Evolutionary conservation across 2,329 filamentous ascomycete species (phyloP).

Genomic region (Geosmithia morbida): DNA sequence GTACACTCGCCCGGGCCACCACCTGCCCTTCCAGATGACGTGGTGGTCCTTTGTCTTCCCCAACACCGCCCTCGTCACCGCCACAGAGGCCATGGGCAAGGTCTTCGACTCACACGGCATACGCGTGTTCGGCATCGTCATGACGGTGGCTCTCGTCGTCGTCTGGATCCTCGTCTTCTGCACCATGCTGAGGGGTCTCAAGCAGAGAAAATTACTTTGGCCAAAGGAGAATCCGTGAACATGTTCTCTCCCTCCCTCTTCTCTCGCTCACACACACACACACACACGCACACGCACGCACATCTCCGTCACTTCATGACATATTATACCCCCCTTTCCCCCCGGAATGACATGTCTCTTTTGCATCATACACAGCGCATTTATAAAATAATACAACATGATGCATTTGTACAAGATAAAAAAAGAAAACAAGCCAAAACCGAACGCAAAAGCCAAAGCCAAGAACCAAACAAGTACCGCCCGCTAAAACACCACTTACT

Average conservation of each 20-base stretch:
- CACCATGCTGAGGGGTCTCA: slow-evolving; percentile 58
- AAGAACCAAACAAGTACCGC: too few species aligned
- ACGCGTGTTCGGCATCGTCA: slow-evolving; percentile 50
- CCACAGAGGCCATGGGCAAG: slow-evolving; percentile 56
- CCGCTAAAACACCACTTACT: too few species aligned
- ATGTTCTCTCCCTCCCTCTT: background rate
- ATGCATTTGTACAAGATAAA: too few species aligned
- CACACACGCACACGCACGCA: too few species aligned
- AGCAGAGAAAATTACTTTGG: slow-evolving; percentile 57
- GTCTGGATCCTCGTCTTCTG: slow-evolving; percentile 55
- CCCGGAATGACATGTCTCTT: too few species aligned
- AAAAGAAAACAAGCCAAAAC: too few species aligned
- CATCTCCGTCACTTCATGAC: too few species aligned
- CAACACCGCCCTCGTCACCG: slow-evolving; percentile 62
- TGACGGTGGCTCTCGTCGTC: slow-evolving; percentile 50
- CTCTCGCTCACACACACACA: background rate
- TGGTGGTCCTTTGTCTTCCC: slow-evolving; percentile 79
- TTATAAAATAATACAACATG: too few species aligned
- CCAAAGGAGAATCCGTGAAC: slow-evolving; percentile 38
- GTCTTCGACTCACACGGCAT: slow-evolving; percentile 46
- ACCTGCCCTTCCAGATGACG: slow-evolving; percentile 67
- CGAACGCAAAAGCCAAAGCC: too few species aligned
- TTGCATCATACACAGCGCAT: too few species aligned
- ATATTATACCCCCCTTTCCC: too few species aligned
- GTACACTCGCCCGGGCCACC: slow-evolving; percentile 38